Conservation (phyloP, 2,329 filamentous ascomycete species). For the Kalmusia sp. region DNA sequence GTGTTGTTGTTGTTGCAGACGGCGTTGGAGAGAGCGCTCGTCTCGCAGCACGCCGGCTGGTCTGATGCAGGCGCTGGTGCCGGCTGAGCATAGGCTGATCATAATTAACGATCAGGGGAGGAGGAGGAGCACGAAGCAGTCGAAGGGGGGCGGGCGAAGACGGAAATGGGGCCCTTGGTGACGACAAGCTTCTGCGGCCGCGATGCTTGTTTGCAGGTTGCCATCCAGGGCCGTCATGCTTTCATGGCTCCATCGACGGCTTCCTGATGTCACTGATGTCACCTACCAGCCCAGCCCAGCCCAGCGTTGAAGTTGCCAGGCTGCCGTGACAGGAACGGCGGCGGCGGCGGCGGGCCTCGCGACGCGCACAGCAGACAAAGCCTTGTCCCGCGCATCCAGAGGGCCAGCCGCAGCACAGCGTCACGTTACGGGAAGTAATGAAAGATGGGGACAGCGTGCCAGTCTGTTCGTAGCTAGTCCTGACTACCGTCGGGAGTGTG, state of each 20-base stretch:
- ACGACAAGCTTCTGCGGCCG: constrained; percentile 12
- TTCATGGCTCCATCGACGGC: neutral
- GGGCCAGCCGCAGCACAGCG: neutral
- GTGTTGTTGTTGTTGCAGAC: neutral
- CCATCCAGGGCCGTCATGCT: neutral
- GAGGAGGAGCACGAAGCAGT: neutral
- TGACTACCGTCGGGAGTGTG: neutral
- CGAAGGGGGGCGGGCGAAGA: neutral
- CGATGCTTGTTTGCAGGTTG: constrained; percentile 8
- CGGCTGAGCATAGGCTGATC: neutral
- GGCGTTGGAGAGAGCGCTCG: neutral
- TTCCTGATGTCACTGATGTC: too few species aligned
- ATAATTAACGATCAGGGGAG: too few species aligned
- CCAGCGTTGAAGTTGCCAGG: too few species aligned
- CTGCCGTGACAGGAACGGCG: too few species aligned
- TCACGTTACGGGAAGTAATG: constrained; percentile 1
- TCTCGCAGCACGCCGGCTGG: too few species aligned
- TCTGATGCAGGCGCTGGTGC: too few species aligned
- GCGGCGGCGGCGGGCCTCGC: too few species aligned
- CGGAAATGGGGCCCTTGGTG: neutral
- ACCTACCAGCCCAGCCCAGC: too few species aligned
- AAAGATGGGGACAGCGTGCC: constrained; percentile 6
- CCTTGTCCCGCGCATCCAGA: neutral
- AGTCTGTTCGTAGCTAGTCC: constrained; percentile 5
- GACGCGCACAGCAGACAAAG: too few species aligned